phyloP scores from a whole-genome alignment of 495 filamentous ascomycete genomes.

The Thermothielavioides terrestris region DNA sequence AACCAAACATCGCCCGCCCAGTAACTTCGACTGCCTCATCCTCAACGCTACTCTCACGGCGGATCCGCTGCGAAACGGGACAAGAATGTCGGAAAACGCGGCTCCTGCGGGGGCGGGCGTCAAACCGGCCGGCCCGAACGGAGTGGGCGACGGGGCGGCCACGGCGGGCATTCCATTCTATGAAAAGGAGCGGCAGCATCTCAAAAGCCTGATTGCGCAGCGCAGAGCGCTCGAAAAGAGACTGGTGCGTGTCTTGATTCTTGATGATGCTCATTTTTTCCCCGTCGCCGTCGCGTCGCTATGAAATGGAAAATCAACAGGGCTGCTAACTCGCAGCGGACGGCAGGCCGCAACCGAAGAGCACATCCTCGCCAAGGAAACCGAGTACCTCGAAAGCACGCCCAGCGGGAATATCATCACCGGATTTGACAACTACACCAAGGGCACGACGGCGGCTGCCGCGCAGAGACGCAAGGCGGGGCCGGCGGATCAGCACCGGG shows the following conservation, averaged over 20 bases:
- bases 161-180: slow-evolving; percentile 41
- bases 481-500: slow-evolving; percentile 43
- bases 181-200: slow-evolving; percentile 40
- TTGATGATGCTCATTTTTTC: background rate
- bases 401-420: slow-evolving; percentile 90
- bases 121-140: slow-evolving; percentile 15
- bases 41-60: background rate
- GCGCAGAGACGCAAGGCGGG: slow-evolving; percentile 44
- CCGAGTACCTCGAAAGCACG: slow-evolving; percentile 83
- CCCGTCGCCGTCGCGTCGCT: too few species aligned
- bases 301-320: background rate
- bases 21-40: background rate
- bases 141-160: slow-evolving; percentile 17
- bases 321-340: background rate
- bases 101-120: slow-evolving; percentile 22
- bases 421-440: slow-evolving; percentile 96
- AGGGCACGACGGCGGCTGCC: slow-evolving; percentile 50
- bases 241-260: slow-evolving; percentile 28
- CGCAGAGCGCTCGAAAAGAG: slow-evolving; percentile 36
- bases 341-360: slow-evolving; percentile 53
- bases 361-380: slow-evolving; percentile 73
- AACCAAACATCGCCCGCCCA: background rate
- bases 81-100: slow-evolving; percentile 44
- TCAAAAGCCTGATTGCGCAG: slow-evolving; percentile 41
- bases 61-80: too few species aligned